Conservation (phyloP, 805 yeast species). For the Blastobotrys americana region DNA sequence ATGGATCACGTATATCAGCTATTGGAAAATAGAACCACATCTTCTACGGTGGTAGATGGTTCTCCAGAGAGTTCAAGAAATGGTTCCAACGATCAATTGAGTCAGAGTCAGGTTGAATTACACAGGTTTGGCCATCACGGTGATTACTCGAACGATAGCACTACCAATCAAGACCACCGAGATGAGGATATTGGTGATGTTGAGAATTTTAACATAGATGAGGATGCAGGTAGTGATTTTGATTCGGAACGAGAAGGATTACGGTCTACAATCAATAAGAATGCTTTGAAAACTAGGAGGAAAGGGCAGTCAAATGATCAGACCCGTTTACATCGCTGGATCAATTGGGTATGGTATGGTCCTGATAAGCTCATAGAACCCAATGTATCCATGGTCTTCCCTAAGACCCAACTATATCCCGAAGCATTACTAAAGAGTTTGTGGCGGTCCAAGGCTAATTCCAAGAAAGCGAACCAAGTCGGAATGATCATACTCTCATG, state of each 20-base stretch:
- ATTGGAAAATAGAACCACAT: too few relatives aligned
- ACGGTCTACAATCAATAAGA: not conserved
- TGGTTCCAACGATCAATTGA: not conserved
- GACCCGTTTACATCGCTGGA: slow-evolving; percentile 4
- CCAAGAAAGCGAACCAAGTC: not conserved
- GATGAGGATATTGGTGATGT: not conserved
- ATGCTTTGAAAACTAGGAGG: too few relatives aligned
- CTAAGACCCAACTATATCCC: slow-evolving; percentile 14
- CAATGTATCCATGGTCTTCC: slow-evolving; percentile 12
- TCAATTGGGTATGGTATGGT: slow-evolving; percentile 6
- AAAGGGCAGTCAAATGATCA: not conserved
- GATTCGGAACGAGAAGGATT: not conserved
- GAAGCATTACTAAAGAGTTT: slow-evolving; percentile 6
- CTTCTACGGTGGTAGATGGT: too few relatives aligned
- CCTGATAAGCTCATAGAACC: slow-evolving; percentile 16
- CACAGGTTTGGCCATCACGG: not conserved
- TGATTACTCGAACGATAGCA: not conserved
- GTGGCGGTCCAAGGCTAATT: not conserved
- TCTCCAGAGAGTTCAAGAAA: not conserved
- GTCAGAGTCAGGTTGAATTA: not conserved
- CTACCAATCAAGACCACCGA: not conserved
- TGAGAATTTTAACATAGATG: not conserved
- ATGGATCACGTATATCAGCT: not conserved
- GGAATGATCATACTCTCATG: not conserved
- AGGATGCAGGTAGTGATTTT: not conserved